Percentiles rank a stretch among this genome's conserved stretches.
These are phyloP conservation scores for Herpotrichia juniperi DNA, from an alignment of 2,329 filamentous ascomycete species.

Conservation along the genomic window DNA sequence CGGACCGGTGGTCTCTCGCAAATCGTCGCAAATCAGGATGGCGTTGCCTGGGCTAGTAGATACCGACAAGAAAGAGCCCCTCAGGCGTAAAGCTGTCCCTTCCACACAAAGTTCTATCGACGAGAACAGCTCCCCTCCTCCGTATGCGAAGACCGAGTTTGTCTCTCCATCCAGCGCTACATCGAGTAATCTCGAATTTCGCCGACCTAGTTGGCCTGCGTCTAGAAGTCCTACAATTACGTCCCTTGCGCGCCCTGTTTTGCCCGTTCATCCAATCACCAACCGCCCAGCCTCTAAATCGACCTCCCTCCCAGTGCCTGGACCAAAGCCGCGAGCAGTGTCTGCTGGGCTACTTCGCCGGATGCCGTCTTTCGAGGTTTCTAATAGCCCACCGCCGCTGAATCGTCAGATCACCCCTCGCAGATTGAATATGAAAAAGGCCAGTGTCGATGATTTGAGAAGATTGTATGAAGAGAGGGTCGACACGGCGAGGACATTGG, in stretches of 20 bases:
- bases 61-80: slow-evolving; percentile 13
- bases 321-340: slow-evolving; percentile 38
- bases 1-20: slow-evolving; percentile 15
- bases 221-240: slow-evolving; percentile 41
- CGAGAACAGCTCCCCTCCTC: slow-evolving; percentile 17
- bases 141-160: slow-evolving; percentile 7
- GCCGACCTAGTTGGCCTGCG: slow-evolving; percentile 39
- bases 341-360: slow-evolving; percentile 52
- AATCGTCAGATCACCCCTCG: slow-evolving; percentile 29
- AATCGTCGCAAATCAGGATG: slow-evolving; percentile 15
- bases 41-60: slow-evolving; percentile 28
- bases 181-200: slow-evolving; percentile 13
- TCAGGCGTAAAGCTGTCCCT: slow-evolving; percentile 26
- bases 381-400: slow-evolving; percentile 18
- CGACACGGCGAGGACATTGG: slow-evolving; percentile 45
- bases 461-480: slow-evolving; percentile 56
- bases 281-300: slow-evolving; percentile 35
- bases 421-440: slow-evolving; percentile 51
- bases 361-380: slow-evolving; percentile 53
- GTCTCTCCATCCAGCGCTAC: slow-evolving; percentile 16
- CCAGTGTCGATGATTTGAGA: slow-evolving; percentile 55
- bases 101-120: slow-evolving; percentile 14
- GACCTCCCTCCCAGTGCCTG: slow-evolving; percentile 36
- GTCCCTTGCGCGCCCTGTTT: slow-evolving; percentile 45
- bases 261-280: slow-evolving; percentile 26